Conservation (phyloP, 2,329 filamentous ascomycete species). For the Trichoderma sp. region DNA sequence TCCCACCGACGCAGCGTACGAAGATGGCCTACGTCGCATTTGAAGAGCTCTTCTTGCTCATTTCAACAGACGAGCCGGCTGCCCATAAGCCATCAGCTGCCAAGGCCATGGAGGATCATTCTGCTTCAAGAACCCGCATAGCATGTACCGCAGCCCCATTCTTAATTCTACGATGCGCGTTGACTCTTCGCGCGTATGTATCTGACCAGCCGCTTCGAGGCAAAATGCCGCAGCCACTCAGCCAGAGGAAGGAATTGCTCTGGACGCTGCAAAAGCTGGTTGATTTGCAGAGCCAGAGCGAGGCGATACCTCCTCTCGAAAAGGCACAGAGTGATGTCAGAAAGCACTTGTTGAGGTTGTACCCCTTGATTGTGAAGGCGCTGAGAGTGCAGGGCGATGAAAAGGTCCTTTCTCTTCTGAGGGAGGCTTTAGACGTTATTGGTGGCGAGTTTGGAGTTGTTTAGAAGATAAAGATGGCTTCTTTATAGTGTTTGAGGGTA, state of each 20-base stretch:
- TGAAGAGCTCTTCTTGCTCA: constrained; percentile 71
- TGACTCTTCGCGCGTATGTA: constrained; percentile 80
- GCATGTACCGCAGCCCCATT: constrained; percentile 76
- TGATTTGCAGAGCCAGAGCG: constrained; percentile 64
- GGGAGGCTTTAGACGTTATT: constrained; percentile 60
- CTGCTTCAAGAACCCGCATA: constrained; percentile 53
- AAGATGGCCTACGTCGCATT: constrained; percentile 78
- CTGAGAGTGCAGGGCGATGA: constrained; percentile 57
- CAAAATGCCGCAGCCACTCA: constrained; percentile 81
- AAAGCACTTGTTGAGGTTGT: constrained; percentile 77
- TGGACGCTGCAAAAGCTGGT: constrained; percentile 68
- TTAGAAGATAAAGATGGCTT: not conserved
- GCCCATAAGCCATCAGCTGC: constrained; percentile 37
- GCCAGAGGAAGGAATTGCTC: constrained; percentile 73
- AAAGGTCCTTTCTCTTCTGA: constrained; percentile 55
- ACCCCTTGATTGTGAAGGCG: constrained; percentile 70
- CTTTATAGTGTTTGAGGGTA: not conserved
- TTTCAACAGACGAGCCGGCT: constrained; percentile 44
- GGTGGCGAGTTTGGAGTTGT: constrained; percentile 45
- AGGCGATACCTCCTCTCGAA: constrained; percentile 60
- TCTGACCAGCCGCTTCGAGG: constrained; percentile 89
- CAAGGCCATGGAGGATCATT: constrained; percentile 25
- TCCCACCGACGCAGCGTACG: constrained; percentile 61
- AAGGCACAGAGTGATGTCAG: constrained; percentile 54
- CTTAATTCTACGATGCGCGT: constrained; percentile 74